Evolutionary conservation across 2,329 filamentous ascomycete species (phyloP), one percentile per base, ranked within the genome.

Genomic region (Polytolypa hystricis): DNA sequence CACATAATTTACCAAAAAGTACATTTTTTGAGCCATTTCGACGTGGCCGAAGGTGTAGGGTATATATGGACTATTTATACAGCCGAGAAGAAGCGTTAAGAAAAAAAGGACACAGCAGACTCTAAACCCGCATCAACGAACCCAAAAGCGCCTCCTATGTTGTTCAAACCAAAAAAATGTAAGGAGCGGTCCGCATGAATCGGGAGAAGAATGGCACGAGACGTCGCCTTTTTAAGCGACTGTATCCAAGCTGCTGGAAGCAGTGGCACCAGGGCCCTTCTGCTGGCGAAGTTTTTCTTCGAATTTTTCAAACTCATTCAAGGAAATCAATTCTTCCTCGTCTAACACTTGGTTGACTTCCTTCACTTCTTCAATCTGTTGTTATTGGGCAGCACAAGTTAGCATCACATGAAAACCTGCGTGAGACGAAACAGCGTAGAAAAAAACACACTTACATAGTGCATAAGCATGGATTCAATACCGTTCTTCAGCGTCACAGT

Each of bases 381-480:
- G 54, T 53, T 43, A 43, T 27, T 16, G 6, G 21, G 4, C 29
- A n/a, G n/a, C n/a, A 51, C 25, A 40, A 40, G 35, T 55, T 34
- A 54, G 49, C 28, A 28, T 7, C 11, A 19, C 18, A 35, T 40
- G 16, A 28, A 38, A 30, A n/a, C 19, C 5, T 3, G 31, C 20
- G 15, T 26, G 30, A 17, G 18, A 19, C n/a, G 36, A 23, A 30
- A 4, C 10, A 16, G 47, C 23, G 26, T n/a, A 34, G 29, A 31
- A 17, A 35, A 20, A 15, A 30, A 36, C 12, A 23, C 30, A 76
- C 81, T 73, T 61, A 86, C 82, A 60, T 91, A 91, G 60, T 89
- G 84, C 84, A 94, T 95, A 57, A 96, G 61, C 91, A 98, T 96
- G 47, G 84, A 84, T 70, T 98, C 91, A 49, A 98, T 98, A 5